These are phyloP conservation scores for Aquilaria malaccensis DNA, from an alignment of 345 rosid genomes.

Conservation along the genomic window DNA sequence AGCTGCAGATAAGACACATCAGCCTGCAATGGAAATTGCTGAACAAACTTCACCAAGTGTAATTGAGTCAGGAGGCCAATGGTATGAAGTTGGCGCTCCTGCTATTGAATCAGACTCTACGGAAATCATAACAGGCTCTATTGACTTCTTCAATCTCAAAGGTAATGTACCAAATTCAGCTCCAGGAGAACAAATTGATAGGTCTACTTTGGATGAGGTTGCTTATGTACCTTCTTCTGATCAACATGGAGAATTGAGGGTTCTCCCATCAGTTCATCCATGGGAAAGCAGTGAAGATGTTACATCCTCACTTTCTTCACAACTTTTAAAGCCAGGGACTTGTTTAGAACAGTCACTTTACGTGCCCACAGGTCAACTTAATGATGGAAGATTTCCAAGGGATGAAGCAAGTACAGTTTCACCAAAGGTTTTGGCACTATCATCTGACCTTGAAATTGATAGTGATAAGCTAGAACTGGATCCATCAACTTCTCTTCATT, in stretches of 20 bases:
- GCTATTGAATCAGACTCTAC: conserved; percentile 13
- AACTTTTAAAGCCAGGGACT: conserved; percentile 21
- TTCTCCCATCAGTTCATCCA: conserved; percentile 18
- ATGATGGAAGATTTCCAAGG: conserved; percentile 15
- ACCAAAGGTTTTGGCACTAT: conserved; percentile 19
- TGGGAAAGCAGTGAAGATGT: conserved; percentile 22
- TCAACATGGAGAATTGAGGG: conserved; percentile 27
- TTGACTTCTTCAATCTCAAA: conserved; percentile 13
- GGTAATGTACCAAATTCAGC: conserved; percentile 14
- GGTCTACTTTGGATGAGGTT: conserved; percentile 6
- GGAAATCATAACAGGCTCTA: conserved; percentile 6
- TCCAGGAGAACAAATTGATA: conserved; percentile 9
- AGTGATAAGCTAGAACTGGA: conserved; percentile 22
- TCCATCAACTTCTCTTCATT: conserved; percentile 14
- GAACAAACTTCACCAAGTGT: conserved; percentile 9
- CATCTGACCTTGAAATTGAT: conserved; percentile 20
- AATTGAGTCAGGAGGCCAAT: conserved; percentile 20
- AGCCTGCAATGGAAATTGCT: conserved; percentile 23
- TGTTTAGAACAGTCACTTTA: conserved; percentile 23
- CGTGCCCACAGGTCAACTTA: conserved; percentile 25
- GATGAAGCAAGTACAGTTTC: conserved; percentile 29
- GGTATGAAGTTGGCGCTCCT: conserved; percentile 20
- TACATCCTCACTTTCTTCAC: conserved; percentile 14
- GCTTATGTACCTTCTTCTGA: conserved; percentile 19
- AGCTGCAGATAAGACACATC: conserved; percentile 18